Conservation (phyloP, 2,329 filamentous ascomycete species). For the Ilyonectria mors-panacis region DNA sequence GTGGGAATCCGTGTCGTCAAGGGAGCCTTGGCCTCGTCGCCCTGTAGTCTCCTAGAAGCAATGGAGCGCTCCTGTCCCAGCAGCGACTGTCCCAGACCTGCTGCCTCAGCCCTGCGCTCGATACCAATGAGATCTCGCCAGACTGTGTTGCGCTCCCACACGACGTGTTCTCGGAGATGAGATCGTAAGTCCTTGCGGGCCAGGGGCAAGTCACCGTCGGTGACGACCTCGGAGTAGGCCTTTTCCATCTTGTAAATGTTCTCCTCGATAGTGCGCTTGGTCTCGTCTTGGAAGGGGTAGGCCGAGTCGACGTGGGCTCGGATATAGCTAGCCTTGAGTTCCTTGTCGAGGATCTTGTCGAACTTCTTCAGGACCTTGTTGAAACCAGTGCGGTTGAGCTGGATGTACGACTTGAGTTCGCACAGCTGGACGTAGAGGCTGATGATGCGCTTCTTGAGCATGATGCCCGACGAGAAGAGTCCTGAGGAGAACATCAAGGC, state of each 20-base stretch:
- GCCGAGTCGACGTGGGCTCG: constrained; percentile 80
- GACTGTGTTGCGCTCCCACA: constrained; percentile 98
- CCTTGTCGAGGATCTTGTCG: constrained; percentile 93
- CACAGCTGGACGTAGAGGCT: constrained; percentile 92
- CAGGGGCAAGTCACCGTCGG: constrained; percentile 81
- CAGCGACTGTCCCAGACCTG: constrained; percentile 88
- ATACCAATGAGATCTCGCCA: constrained; percentile 99
- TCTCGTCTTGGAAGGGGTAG: constrained; percentile 84
- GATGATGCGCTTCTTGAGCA: constrained; percentile 92
- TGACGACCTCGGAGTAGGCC: constrained; percentile 86
- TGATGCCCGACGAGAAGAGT: constrained; percentile 78
- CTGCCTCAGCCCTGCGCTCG: constrained; percentile 94
- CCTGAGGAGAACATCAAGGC: constrained; percentile 75
- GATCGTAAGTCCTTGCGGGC: constrained; percentile 90
- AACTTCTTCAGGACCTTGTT: constrained; percentile 98
- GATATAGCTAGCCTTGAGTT: constrained; percentile 84
- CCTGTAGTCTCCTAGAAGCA: constrained; percentile 81
- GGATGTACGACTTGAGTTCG: constrained; percentile 95
- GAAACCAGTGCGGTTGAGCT: constrained; percentile 97
- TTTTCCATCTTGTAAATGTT: constrained; percentile 82
- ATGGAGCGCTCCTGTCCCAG: constrained; percentile 82
- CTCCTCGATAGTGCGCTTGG: constrained; percentile 78
- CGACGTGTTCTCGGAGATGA: constrained; percentile 94
- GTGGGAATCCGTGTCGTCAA: constrained; percentile 80
- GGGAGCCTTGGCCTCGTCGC: constrained; percentile 79